phyloP scores from a whole-genome alignment of 345 rosid species.

The Salix brachista region DNA sequence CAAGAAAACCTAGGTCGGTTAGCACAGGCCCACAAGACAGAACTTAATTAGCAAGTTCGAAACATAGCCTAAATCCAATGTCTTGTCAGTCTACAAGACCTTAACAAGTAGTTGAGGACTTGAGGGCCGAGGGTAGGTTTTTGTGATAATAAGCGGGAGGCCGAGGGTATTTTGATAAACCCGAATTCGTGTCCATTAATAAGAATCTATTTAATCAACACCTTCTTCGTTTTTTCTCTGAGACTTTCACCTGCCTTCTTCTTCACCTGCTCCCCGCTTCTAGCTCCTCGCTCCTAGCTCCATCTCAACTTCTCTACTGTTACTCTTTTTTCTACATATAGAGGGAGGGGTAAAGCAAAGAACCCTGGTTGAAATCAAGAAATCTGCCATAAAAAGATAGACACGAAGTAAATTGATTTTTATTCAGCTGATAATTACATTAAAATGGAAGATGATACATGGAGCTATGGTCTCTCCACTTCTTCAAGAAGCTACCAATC shows the following conservation, averaged over 20 bases:
- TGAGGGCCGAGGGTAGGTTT: neutral
- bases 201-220: neutral
- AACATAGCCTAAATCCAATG: neutral
- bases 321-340: neutral
- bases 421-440: neutral
- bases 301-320: neutral
- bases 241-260: neutral
- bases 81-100: neutral
- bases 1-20: neutral
- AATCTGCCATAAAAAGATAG: neutral
- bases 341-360: neutral
- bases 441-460: conserved; percentile 21
- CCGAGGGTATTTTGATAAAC: neutral
- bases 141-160: neutral
- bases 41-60: neutral
- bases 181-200: neutral
- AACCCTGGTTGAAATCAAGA: neutral
- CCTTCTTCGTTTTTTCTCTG: neutral
- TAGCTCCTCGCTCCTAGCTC: no score
- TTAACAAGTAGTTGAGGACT: neutral
- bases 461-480: conserved; percentile 16
- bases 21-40: neutral
- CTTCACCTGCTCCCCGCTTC: no score
- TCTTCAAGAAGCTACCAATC: conserved; percentile 28
- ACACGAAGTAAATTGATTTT: neutral